Base-by-base conservation (phyloP, 2,329 filamentous ascomycete genomes). In the Mycocentrospora acerina region DNA sequence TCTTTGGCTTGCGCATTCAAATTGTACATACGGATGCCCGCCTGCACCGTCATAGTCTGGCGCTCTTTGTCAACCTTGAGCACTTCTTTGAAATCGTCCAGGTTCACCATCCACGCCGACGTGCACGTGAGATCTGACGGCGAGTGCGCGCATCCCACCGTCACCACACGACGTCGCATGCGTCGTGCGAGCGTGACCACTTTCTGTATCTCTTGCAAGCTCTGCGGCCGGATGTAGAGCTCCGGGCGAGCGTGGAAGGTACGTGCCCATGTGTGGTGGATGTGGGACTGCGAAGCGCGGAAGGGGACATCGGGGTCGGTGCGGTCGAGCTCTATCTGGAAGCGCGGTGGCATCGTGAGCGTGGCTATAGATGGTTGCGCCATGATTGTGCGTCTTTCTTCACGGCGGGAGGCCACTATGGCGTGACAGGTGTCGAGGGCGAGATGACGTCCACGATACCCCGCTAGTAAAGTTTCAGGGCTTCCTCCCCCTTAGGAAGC, bases 111-210 rank as follows among this genome's bases (percentile, higher is more conserved):
- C 93, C 93, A 97, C 48, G 86, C 88, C 12, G 88, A 93, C 4
- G 90, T 95, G 70, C 89, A 95, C 4, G 91, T 97, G 29, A 98
- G 72, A 60, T 91, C 86, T 49, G 86, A 94, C 7, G 91, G 93
- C 37, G 90, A 96, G 72, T 98, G 91, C 39, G 84, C 89, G 57
- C 86, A 91, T 43, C 93, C 91, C n/a, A 90, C 85, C 5, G 86
- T 87, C 24, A 90, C 86, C 42, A 98, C 72, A 44, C 90, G 85
- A 31, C 88, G 83, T 28, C 90, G 82, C 68, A 87, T 93, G 70
- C 77, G 79, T 42, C 87, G 84, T 5, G 93, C 93, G 15, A 96
- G 79, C 28, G 78, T 83, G 46, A 96, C 80, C 34, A 86, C 76
- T 66, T 94, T 90, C 66, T 91, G 85, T 51, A 98, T 80, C 70